Evolutionary conservation across 768 basidiomycete species (phyloP).

Genomic region (Krasilnikovozyma curviuscula): DNA sequence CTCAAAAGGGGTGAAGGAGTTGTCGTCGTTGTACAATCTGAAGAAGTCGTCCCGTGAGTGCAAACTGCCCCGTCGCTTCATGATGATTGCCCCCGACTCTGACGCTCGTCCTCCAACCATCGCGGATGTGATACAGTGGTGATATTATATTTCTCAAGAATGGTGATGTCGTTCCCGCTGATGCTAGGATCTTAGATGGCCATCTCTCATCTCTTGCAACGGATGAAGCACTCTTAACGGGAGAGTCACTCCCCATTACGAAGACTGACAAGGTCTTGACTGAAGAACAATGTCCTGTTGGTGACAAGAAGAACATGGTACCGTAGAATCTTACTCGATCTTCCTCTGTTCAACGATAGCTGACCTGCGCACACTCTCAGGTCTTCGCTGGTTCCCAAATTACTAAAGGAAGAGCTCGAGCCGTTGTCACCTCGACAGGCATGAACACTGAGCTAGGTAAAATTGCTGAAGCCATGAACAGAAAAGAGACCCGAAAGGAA

Average conservation of each 20-base stretch:
- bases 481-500: conserved; percentile 22
- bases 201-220: conserved; percentile 32
- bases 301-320: conserved; percentile 32
- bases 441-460: conserved; percentile 36
- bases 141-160: conserved; percentile 31
- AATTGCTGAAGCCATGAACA: conserved; percentile 26
- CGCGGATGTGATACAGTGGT: conserved; percentile 16
- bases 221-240: conserved; percentile 37
- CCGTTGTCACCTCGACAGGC: conserved; percentile 34
- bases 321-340: conserved; percentile 13
- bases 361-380: neutral
- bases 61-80: neutral
- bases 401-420: conserved; percentile 36
- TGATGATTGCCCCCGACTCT: neutral
- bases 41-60: conserved; percentile 23
- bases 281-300: conserved; percentile 26
- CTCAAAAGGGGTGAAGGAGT: conserved; percentile 10
- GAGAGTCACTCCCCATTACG: conserved; percentile 36
- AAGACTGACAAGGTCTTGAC: conserved; percentile 27
- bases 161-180: conserved; percentile 31
- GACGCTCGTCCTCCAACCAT: neutral
- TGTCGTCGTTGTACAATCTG: conserved; percentile 16
- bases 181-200: conserved; percentile 30
- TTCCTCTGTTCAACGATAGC: neutral
- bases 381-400: conserved; percentile 30